phyloP scores from a whole-genome alignment of 805 yeast genomes.

The Wickerhamiella occidentalis region DNA sequence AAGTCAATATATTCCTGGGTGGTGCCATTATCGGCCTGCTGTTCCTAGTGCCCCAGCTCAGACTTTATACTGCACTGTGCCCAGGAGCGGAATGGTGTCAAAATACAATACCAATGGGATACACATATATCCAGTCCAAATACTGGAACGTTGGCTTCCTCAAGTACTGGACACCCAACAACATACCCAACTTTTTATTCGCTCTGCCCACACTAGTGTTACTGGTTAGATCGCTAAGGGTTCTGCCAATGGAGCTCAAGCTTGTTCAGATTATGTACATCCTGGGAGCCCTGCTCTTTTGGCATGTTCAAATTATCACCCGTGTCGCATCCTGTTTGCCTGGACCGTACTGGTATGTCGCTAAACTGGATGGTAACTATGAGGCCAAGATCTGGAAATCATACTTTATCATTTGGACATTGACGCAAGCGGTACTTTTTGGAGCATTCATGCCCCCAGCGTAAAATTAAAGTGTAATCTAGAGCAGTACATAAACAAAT shows the following conservation, averaged over 20 bases:
- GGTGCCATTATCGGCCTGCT: slow-evolving; percentile 45
- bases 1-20: slow-evolving; percentile 32
- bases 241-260: slow-evolving; percentile 16
- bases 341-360: slow-evolving; percentile 57
- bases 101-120: slow-evolving; percentile 43
- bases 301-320: slow-evolving; percentile 80
- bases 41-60: slow-evolving; percentile 36
- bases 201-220: slow-evolving; percentile 55
- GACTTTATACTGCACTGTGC: slow-evolving; percentile 52
- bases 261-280: slow-evolving; percentile 32
- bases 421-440: slow-evolving; percentile 59
- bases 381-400: slow-evolving; percentile 32
- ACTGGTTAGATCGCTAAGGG: slow-evolving; percentile 34
- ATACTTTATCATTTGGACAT: slow-evolving; percentile 50
- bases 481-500: no score
- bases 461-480: no score
- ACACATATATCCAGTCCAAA: slow-evolving; percentile 56
- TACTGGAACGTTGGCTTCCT: slow-evolving; percentile 84
- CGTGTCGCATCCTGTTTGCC: slow-evolving; percentile 73
- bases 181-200: slow-evolving; percentile 70
- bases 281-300: slow-evolving; percentile 42
- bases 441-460: slow-evolving; percentile 92
- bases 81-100: slow-evolving; percentile 73
- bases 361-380: slow-evolving; percentile 28
- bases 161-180: slow-evolving; percentile 68